Conservation (phyloP, 495 filamentous ascomycete genomes). For the Aspergillus heteromorphus region DNA sequence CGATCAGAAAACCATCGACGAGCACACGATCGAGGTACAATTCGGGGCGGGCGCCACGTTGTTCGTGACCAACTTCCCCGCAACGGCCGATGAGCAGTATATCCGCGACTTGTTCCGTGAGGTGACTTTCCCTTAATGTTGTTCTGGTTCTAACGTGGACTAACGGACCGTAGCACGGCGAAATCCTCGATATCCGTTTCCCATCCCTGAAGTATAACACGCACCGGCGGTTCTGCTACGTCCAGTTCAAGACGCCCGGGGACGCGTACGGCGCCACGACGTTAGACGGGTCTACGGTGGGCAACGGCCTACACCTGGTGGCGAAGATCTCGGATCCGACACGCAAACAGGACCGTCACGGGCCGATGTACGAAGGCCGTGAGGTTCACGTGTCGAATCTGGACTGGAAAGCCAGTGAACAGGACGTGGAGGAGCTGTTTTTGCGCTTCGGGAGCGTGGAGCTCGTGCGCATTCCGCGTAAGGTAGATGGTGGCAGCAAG, state of each 20-base stretch:
- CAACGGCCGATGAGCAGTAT: conserved; percentile 73
- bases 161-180: conserved; percentile 51
- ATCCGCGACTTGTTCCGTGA: conserved; percentile 70
- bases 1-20: conserved; percentile 69
- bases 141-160: conserved; percentile 17
- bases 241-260: conserved; percentile 67
- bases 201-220: conserved; percentile 86
- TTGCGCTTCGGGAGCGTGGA: conserved; percentile 69
- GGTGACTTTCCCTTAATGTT: conserved; percentile 28
- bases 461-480: conserved; percentile 58
- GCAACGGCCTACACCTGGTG: conserved; percentile 58
- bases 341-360: conserved; percentile 69
- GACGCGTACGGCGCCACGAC: conserved; percentile 62
- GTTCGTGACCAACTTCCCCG: conserved; percentile 88
- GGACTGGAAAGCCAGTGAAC: conserved; percentile 57
- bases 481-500: conserved; percentile 57
- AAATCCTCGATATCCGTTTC: conserved; percentile 80
- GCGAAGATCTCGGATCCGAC: conserved; percentile 80
- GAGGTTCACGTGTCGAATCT: conserved; percentile 81
- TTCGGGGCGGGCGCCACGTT: conserved; percentile 71
- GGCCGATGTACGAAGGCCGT: conserved; percentile 76
- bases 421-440: conserved; percentile 66
- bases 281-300: conserved; percentile 63
- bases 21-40: conserved; percentile 63
- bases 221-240: conserved; percentile 87